Base-by-base conservation (phyloP, 2,329 filamentous ascomycete species). In the Exutisphaerella laricina region DNA sequence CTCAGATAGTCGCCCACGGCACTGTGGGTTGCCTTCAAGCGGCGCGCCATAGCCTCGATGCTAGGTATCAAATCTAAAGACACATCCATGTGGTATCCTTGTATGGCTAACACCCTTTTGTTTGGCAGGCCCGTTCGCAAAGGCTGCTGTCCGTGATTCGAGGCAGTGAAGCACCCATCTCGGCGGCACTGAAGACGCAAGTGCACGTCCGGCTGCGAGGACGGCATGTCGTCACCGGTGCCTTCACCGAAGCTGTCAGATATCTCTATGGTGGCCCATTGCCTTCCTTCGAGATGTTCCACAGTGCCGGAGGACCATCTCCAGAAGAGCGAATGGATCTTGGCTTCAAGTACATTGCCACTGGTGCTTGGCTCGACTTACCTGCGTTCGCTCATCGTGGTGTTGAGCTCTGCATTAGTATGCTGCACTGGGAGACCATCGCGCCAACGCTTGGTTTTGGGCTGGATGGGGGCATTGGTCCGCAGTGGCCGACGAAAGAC, bases 341-440 rank as follows among this genome's bases (percentile, higher is more conserved):
- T 48, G 74, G 74, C n/a, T 63, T 86, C 14, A 78, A 78, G 17
- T 84, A 84, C 55, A 74, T 80, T 33, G 79, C 80, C 18, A 75
- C 79, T 4, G 82, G 80, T 0, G 69, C 75, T 37, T 66, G 78
- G 28, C 66, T 86, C 12, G 67, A 70, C 29, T 73, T 82, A 57
- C 68, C 66, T 2, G 70, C 49, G 16, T 71, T 85, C 18, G 67
- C 75, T 8, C 63, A 70, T 33, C 74, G 78, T 25, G 82, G 80
- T 25, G 65, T 82, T 18, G 74, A 79, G 35, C 71, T 83, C 47
- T 79, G 79, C 1, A 68, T 72, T 25, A 69, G 72, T 39, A 68
- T 79, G 4, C 57, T 85, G 30, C 71, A 70, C 46, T 85, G 80
- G 80, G 70, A 78, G 39, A 84, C 77, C 0, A 52, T 85, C 10